phyloP scores from a whole-genome alignment of 2,329 filamentous ascomycete genomes.

The Apiospora hydei region DNA sequence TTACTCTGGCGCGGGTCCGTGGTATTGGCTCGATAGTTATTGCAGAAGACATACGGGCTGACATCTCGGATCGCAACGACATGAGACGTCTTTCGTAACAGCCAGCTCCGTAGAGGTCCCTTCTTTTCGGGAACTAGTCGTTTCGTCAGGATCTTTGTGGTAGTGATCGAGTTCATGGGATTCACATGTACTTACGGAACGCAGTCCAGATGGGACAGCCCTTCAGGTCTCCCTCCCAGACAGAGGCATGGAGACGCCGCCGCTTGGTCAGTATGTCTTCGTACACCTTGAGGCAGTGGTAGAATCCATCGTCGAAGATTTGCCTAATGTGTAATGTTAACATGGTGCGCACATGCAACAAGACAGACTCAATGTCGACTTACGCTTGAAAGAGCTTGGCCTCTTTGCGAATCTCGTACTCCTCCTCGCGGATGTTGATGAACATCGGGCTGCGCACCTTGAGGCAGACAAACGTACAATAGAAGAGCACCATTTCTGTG shows the following conservation, averaged over 20 bases:
- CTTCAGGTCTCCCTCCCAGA: conserved; percentile 61
- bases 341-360: background rate
- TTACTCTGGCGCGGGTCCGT: conserved; percentile 10
- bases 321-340: conserved; percentile 47
- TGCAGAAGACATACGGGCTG: conserved; percentile 65
- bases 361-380: conserved; percentile 33
- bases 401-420: conserved; percentile 58
- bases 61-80: conserved; percentile 61
- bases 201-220: conserved; percentile 70
- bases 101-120: conserved; percentile 40
- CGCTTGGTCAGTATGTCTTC: conserved; percentile 56
- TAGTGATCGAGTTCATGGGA: background rate
- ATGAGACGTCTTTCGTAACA: conserved; percentile 54
- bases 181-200: conserved; percentile 54
- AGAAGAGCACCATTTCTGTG: conserved; percentile 65
- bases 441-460: conserved; percentile 59
- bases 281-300: conserved; percentile 62
- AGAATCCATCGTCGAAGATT: conserved; percentile 62
- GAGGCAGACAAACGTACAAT: conserved; percentile 64
- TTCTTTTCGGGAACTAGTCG: background rate
- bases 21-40: conserved; percentile 58
- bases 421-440: conserved; percentile 50
- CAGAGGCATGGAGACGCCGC: conserved; percentile 62
- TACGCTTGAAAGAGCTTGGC: conserved; percentile 64
- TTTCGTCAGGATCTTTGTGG: background rate